phyloP scores from a whole-genome alignment of 1,284 basidiomycete genomes.

The Cerioporus squamosus region DNA sequence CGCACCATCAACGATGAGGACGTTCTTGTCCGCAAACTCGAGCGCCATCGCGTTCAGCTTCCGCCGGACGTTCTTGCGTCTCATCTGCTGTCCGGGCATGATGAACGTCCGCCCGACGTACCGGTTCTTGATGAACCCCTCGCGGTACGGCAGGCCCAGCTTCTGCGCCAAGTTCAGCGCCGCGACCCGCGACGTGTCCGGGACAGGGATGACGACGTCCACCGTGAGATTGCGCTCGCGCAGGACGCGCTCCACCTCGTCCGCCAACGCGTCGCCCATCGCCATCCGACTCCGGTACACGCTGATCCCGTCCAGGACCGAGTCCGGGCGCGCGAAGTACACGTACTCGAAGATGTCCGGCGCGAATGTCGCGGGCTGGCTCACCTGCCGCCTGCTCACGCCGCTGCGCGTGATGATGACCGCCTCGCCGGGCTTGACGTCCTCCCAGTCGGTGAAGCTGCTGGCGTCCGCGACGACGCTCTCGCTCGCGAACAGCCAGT shows the following conservation, averaged over 20 bases:
- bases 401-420: constrained; percentile 89
- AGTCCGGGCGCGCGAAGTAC: constrained; percentile 98
- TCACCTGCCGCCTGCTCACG: constrained; percentile 77
- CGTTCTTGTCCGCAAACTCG: constrained; percentile 92
- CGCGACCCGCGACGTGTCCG: constrained; percentile 96
- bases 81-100: constrained; percentile 98
- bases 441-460: constrained; percentile 91
- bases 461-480: constrained; percentile 95
- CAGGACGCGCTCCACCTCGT: constrained; percentile 82
- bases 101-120: constrained; percentile 99
- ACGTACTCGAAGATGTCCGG: constrained; percentile 99
- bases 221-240: constrained; percentile 70
- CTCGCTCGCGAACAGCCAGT: constrained; percentile 95
- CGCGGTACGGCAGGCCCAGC: constrained; percentile 90
- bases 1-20: constrained; percentile 94
- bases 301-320: constrained; percentile 95
- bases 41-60: constrained; percentile 99
- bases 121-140: constrained; percentile 99
- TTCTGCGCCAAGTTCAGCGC: constrained; percentile 95
- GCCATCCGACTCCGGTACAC: constrained; percentile 99
- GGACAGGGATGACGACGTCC: constrained; percentile 98
- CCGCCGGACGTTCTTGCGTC: constrained; percentile 92
- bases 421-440: constrained; percentile 96
- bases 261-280: constrained; percentile 97
- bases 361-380: constrained; percentile 75